Conservation (phyloP, 2,329 filamentous ascomycete genomes). For the Botrytis deweyae region DNA sequence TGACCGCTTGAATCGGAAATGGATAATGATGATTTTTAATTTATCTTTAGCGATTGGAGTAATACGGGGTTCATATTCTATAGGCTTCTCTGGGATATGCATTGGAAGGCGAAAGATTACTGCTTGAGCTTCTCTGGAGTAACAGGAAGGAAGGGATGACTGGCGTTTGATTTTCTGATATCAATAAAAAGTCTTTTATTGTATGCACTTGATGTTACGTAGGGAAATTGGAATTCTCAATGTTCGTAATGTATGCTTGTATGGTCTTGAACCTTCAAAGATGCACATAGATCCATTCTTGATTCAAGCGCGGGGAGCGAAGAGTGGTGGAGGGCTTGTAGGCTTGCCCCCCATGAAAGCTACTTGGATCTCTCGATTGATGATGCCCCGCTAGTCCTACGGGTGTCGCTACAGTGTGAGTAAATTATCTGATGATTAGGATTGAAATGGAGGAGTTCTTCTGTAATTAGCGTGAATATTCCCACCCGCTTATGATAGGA, state of each 20-base stretch:
- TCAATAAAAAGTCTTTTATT: neutral
- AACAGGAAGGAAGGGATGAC: neutral
- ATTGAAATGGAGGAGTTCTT: neutral
- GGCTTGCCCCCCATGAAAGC: neutral
- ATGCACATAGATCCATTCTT: neutral
- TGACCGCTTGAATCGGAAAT: neutral
- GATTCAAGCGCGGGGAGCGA: neutral
- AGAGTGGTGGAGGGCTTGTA: neutral
- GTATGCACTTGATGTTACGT: neutral
- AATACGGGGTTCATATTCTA: neutral
- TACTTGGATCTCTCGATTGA: neutral
- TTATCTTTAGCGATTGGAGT: neutral
- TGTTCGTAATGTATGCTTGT: neutral
- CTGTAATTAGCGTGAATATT: neutral
- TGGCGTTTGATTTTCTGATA: neutral
- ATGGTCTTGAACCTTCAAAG: neutral
- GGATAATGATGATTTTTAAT: slow-evolving; percentile 1
- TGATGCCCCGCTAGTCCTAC: too few relatives aligned
- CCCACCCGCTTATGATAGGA: neutral
- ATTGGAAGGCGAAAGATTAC: neutral
- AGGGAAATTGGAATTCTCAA: neutral
- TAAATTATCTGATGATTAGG: neutral
- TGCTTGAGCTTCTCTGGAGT: neutral
- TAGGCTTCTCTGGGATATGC: neutral
- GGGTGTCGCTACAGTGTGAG: too few relatives aligned